A percentile compares a stretch with the other conserved stretches of the same genome.
Evolutionary conservation across 345 rosid genomes (phyloP).

Genomic region (Linum lewisii): DNA sequence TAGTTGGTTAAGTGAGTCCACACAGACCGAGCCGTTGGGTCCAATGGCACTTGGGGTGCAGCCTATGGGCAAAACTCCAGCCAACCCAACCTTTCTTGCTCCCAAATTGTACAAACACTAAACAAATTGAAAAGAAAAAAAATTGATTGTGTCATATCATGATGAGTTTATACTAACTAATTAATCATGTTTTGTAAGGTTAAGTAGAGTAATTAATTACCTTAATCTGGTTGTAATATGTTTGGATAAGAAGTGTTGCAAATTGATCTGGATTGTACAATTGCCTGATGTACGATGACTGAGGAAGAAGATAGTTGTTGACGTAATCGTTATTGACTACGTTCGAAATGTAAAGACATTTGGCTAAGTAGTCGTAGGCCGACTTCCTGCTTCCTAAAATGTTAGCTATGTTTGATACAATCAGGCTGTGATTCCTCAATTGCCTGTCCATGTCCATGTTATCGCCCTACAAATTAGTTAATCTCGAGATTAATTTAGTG

Average conservation of each 20-base stretch:
- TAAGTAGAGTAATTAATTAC: constrained; percentile 1
- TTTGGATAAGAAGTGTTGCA: constrained; percentile 19
- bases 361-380: not conserved
- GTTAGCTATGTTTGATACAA: not conserved
- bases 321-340: constrained; percentile 15
- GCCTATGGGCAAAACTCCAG: constrained; percentile 7
- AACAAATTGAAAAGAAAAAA: not conserved
- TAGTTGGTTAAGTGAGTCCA: constrained; percentile 5
- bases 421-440: not conserved
- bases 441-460: constrained; percentile 3
- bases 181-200: not conserved
- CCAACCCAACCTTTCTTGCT: constrained; percentile 13
- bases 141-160: not conserved
- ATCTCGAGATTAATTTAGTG: too few relatives aligned
- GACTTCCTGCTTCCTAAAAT: not conserved
- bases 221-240: constrained; percentile 4
- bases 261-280: constrained; percentile 17
- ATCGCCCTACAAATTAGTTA: constrained; percentile 3
- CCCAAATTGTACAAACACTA: constrained; percentile 5
- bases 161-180: too few relatives aligned
- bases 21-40: constrained; percentile 5
- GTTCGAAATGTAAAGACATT: constrained; percentile 4
- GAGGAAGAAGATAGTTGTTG: constrained; percentile 12
- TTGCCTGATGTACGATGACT: not conserved
- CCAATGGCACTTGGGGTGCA: constrained; percentile 15